Evolutionary conservation across 352 stramenopile species (phyloP), one percentile per base, ranked within the genome.

Genomic region (Achlya hypogyna): DNA sequence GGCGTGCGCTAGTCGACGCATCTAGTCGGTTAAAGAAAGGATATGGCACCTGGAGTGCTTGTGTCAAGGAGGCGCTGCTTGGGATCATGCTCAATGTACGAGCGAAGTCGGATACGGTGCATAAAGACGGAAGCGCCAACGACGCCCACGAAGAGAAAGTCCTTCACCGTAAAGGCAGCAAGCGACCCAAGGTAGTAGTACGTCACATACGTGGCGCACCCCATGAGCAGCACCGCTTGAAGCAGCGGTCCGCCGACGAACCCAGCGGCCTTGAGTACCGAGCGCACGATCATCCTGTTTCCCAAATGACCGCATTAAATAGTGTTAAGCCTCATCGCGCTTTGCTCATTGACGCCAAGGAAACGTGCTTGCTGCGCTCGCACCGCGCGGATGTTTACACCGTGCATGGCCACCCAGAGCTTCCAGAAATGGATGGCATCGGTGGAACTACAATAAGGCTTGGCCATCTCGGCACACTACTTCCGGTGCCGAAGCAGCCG

Each of bases 131-230:
- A 76, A 27, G 60, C 67, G 42, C 73, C 71, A 10, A 91, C 79
- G 1, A 74, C 79, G 51, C 75, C 63, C 51, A 91, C 81, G 62
- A 91, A 91, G 28, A 74, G 49, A 42, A 78, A 84, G 69, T 91
- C 79, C 64, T 87, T 86, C 8, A 72, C 35, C 20, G 73, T 62
- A 79, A 81, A 91, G 23, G 22, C n/a, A 18, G 56, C 38, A 14
- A 58, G 9, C 12, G 47, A 22, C 2, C 59, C 59, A 16, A 66
- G 27, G 59, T 66, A 66, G 14, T 54, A 18, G 22, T 56, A 56
- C 34, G 59, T 66, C 5, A 66, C 8, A 10, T 25, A 59, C 8
- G 5, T 22, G 12, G 59, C 59, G 32, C 31, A 22, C 23, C n/a
- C 23, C 23, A 43, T 38, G 29, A 66, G 42, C 27, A 23, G 22